Evolutionary conservation across 176 grass and related monocot genomes (phyloP).

Genomic region (Juncus effusus): DNA sequence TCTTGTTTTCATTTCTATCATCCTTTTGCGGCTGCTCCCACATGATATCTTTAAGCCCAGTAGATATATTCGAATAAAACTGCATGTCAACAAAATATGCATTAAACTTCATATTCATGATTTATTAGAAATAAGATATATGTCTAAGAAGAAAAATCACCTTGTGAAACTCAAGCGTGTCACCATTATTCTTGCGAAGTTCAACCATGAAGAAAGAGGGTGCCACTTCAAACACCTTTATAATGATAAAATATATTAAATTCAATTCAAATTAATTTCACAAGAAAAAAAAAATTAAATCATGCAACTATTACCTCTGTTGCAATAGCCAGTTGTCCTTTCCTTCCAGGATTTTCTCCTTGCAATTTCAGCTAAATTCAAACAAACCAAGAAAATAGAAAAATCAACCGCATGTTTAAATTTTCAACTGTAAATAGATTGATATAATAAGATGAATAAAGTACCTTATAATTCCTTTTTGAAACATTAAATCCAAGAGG

Average conservation of each 20-base stretch:
- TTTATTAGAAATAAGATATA: constrained; percentile 11
- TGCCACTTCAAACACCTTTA: constrained; percentile 88
- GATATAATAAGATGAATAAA: too few relatives aligned
- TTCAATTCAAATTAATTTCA: constrained; percentile 16
- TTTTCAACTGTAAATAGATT: not conserved
- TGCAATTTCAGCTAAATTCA: constrained; percentile 77
- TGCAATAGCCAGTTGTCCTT: constrained; percentile 89
- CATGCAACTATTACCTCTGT: constrained; percentile 52
- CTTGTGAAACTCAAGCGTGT: constrained; percentile 90
- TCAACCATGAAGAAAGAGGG: constrained; percentile 92
- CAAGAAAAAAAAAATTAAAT: not conserved
- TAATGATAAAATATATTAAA: constrained; percentile 6
- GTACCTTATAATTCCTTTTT: constrained; percentile 96
- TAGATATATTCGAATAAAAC: constrained; percentile 82
- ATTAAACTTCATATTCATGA: not conserved
- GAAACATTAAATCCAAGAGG: constrained; percentile 86
- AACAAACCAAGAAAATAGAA: not conserved
- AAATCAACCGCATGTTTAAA: not conserved
- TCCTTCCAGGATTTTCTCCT: constrained; percentile 90
- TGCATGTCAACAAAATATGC: constrained; percentile 9
- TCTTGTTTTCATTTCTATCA: too few relatives aligned
- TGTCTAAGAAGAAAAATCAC: constrained; percentile 20
- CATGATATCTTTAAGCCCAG: constrained; percentile 77
- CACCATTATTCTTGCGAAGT: constrained; percentile 82
- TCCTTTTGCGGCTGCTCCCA: constrained; percentile 53